These are phyloP conservation scores for Paxillus rubicundulus DNA, from an alignment of 768 basidiomycete genomes.

Conservation along the genomic window DNA sequence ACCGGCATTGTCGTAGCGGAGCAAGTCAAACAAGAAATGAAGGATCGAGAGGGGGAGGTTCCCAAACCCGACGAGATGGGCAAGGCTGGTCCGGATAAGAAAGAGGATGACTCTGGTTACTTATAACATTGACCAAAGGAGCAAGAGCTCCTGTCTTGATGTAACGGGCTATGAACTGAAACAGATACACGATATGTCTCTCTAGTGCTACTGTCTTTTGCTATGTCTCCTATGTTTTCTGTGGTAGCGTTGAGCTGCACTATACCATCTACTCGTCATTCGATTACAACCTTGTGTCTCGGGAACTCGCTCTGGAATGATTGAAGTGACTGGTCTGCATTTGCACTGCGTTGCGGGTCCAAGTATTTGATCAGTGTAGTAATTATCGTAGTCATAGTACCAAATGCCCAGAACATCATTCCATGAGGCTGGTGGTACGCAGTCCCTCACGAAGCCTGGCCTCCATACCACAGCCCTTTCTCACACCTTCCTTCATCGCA, in stretches of 20 bases:
- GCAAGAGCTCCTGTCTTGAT: not conserved
- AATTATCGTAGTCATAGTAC: not conserved
- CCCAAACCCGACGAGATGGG: slow-evolving; percentile 37
- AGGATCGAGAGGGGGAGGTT: slow-evolving; percentile 19
- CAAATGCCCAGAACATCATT: not conserved
- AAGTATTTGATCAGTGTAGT: no score
- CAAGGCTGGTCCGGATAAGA: slow-evolving; percentile 36
- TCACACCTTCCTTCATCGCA: slow-evolving; percentile 38
- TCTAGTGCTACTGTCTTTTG: not conserved
- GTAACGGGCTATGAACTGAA: not conserved
- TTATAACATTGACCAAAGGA: slow-evolving; percentile 17
- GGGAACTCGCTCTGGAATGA: not conserved
- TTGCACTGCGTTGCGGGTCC: no score
- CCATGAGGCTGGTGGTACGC: slow-evolving; percentile 2
- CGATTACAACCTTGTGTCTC: not conserved
- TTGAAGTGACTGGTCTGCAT: no score
- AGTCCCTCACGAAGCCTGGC: slow-evolving; percentile 31
- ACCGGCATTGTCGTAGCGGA: slow-evolving; percentile 49
- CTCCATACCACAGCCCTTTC: slow-evolving; percentile 47
- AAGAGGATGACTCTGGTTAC: slow-evolving; percentile 26
- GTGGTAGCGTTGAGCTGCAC: slow-evolving; percentile 16
- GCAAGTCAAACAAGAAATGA: slow-evolving; percentile 39
- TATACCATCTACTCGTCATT: slow-evolving; percentile 4
- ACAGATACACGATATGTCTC: not conserved
- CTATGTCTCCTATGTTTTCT: slow-evolving; percentile 2